Percentiles rank a stretch among this genome's conserved stretches.
Conservation (phyloP, 805 yeast species). For the Pachysolen tannophilus region DNA sequence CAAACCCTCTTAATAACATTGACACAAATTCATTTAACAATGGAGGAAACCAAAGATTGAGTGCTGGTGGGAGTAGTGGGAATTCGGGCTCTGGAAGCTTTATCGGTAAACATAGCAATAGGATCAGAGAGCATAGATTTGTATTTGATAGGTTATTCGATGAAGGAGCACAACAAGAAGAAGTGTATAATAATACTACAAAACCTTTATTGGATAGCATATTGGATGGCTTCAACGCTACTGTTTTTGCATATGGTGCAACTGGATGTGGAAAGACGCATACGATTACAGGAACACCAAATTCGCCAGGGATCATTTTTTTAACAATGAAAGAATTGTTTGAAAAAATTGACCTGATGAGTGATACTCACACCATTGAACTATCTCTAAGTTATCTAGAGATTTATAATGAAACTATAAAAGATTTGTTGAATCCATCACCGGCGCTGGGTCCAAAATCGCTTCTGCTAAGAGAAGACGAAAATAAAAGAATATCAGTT, state of each 20-base stretch:
- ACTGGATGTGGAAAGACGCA: slow-evolving; percentile 98
- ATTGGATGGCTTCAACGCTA: slow-evolving; percentile 80
- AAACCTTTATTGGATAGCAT: slow-evolving; percentile 66
- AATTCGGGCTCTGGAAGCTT: slow-evolving; percentile 13
- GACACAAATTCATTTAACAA: slow-evolving; percentile 25
- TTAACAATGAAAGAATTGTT: slow-evolving; percentile 73
- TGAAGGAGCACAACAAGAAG: slow-evolving; percentile 52
- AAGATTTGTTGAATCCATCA: slow-evolving; percentile 52
- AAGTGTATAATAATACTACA: slow-evolving; percentile 61
- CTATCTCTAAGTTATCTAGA: slow-evolving; percentile 71
- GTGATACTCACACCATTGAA: slow-evolving; percentile 50
- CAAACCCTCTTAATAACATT: slow-evolving; percentile 49
- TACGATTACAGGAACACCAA: slow-evolving; percentile 72
- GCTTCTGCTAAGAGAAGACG: slow-evolving; percentile 65
- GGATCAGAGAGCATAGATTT: slow-evolving; percentile 68
- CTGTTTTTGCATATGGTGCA: slow-evolving; percentile 94
- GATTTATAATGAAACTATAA: slow-evolving; percentile 83
- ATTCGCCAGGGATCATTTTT: slow-evolving; percentile 73
- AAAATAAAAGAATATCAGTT: slow-evolving; percentile 56
- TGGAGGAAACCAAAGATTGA: no score
- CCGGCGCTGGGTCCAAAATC: slow-evolving; percentile 30
- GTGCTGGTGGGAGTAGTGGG: slow-evolving; percentile 4
- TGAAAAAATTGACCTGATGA: slow-evolving; percentile 43
- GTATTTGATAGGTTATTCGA: slow-evolving; percentile 79
- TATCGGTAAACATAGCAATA: slow-evolving; percentile 24